A percentile compares a stretch with the other conserved stretches of the same genome.
phyloP scores from a whole-genome alignment of 1,284 basidiomycete species.

The Naganishia sp. region DNA sequence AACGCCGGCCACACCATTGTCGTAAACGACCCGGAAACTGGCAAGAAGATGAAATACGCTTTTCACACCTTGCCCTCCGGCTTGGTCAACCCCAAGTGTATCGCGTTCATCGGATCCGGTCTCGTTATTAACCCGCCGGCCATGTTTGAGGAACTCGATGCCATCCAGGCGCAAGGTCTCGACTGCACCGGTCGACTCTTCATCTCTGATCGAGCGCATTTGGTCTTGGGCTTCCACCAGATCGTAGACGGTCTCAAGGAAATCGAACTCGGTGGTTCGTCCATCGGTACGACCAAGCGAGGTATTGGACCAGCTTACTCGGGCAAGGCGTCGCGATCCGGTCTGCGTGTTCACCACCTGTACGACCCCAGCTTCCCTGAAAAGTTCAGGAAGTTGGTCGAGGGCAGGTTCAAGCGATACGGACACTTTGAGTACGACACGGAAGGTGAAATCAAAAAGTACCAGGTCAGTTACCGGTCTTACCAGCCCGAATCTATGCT shows the following conservation, averaged over 20 bases:
- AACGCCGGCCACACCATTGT: conserved; percentile 99
- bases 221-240: conserved; percentile 99
- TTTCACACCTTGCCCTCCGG: conserved; percentile 93
- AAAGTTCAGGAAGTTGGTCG: conserved; percentile 94
- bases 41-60: conserved; percentile 80
- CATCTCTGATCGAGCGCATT: conserved; percentile 92
- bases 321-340: conserved; percentile 93
- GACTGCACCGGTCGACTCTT: conserved; percentile 83
- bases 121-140: conserved; percentile 95
- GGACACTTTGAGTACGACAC: conserved; percentile 99
- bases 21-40: conserved; percentile 68
- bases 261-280: conserved; percentile 89
- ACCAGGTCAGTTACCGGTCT: conserved; percentile 65
- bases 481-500: not conserved
- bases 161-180: conserved; percentile 84
- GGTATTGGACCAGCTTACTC: conserved; percentile 99
- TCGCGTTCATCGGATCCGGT: conserved; percentile 86
- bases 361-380: conserved; percentile 86
- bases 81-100: conserved; percentile 83
- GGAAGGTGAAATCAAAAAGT: conserved; percentile 89
- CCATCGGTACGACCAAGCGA: conserved; percentile 96
- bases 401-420: conserved; percentile 96
- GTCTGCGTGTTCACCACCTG: conserved; percentile 92
- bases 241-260: conserved; percentile 99
- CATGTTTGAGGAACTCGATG: conserved; percentile 91